Conservation (phyloP, 768 basidiomycete genomes). For the Tulasnella calospora region DNA sequence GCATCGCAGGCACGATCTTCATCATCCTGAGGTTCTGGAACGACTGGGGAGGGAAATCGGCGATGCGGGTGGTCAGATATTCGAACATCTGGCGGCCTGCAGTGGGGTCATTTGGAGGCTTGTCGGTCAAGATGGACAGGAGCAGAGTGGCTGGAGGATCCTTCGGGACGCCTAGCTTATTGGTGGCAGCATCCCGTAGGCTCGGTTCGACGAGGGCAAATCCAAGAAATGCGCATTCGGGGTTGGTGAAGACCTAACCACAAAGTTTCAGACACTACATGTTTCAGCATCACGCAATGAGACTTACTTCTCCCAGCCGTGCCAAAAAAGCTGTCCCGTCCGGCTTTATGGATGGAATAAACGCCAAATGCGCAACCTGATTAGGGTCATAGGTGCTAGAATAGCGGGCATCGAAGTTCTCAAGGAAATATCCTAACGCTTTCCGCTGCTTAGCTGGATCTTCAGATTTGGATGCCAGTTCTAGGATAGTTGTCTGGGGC, state of each 20-base stretch:
- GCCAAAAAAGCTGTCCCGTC: conserved; percentile 50
- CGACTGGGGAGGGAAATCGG: conserved; percentile 56
- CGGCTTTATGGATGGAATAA: conserved; percentile 67
- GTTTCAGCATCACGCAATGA: neutral
- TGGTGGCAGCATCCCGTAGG: conserved; percentile 48
- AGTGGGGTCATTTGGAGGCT: conserved; percentile 51
- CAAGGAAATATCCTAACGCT: conserved; percentile 78
- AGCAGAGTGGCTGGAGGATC: conserved; percentile 64
- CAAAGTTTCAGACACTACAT: neutral
- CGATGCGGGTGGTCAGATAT: conserved; percentile 56
- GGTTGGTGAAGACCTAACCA: conserved; percentile 61
- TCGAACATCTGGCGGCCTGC: conserved; percentile 65
- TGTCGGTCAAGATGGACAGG: conserved; percentile 52
- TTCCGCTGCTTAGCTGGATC: conserved; percentile 48
- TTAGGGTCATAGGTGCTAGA: conserved; percentile 50
- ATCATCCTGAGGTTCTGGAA: conserved; percentile 53
- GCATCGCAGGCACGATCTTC: conserved; percentile 61
- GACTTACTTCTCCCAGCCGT: conserved; percentile 57
- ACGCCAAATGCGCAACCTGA: conserved; percentile 56
- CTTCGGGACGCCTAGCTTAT: conserved; percentile 62
- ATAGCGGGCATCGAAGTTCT: conserved; percentile 62
- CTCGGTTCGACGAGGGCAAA: conserved; percentile 61
- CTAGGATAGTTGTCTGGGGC: conserved; percentile 58
- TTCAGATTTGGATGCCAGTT: conserved; percentile 55
- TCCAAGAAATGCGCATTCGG: conserved; percentile 68